These are phyloP conservation scores for Claviceps arundinis DNA, from an alignment of 2,329 filamentous ascomycete species.

Conservation along the genomic window DNA sequence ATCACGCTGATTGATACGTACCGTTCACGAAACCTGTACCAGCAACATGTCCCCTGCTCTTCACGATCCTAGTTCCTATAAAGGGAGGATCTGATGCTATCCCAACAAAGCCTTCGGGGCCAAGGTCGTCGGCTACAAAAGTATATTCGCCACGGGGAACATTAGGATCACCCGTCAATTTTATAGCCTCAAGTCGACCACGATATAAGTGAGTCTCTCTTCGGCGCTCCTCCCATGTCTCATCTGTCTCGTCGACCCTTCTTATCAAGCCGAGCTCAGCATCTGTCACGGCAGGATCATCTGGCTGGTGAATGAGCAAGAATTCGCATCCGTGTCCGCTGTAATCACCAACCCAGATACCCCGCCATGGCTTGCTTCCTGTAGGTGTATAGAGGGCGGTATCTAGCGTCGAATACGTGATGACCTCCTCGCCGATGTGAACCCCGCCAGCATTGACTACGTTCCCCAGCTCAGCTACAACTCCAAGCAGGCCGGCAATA, in stretches of 20 bases:
- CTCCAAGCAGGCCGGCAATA: slow-evolving; percentile 10
- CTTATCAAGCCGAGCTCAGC: slow-evolving; percentile 27
- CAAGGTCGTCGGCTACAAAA: slow-evolving; percentile 69
- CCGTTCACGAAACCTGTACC: slow-evolving; percentile 56
- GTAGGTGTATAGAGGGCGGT: slow-evolving; percentile 70
- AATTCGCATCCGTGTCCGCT: slow-evolving; percentile 83
- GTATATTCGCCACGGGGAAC: slow-evolving; percentile 77
- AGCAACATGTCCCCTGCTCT: slow-evolving; percentile 66
- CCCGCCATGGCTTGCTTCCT: slow-evolving; percentile 64
- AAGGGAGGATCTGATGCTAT: slow-evolving; percentile 56
- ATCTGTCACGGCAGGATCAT: slow-evolving; percentile 27
- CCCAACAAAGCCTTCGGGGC: slow-evolving; percentile 48
- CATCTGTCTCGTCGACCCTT: slow-evolving; percentile 27
- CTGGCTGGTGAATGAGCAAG: slow-evolving; percentile 63
- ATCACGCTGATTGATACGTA: slow-evolving; percentile 27
- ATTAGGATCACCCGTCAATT: slow-evolving; percentile 83
- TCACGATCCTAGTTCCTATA: slow-evolving; percentile 59
- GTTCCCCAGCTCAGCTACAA: slow-evolving; percentile 4
- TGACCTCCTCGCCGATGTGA: slow-evolving; percentile 39
- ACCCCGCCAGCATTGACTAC: slow-evolving; percentile 21
- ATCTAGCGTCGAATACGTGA: slow-evolving; percentile 61
- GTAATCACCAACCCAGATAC: slow-evolving; percentile 90
- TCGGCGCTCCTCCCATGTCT: slow-evolving; percentile 32
- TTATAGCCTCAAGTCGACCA: slow-evolving; percentile 69
- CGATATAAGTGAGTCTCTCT: slow-evolving; percentile 38